These are phyloP conservation scores for Trichoderma lentiforme DNA, from an alignment of 2,329 filamentous ascomycete genomes.

Conservation along the genomic window DNA sequence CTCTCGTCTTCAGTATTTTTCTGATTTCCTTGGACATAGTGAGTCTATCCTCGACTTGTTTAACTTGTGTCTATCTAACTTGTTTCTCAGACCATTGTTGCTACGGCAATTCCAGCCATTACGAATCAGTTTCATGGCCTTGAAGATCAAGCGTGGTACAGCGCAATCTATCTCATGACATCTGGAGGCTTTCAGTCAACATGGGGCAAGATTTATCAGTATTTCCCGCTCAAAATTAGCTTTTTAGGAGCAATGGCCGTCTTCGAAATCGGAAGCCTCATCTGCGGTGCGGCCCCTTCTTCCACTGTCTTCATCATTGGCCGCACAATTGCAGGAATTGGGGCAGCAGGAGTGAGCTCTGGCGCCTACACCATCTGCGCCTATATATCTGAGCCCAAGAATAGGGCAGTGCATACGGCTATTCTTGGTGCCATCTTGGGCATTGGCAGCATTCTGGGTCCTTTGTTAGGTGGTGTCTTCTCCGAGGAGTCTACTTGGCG, in stretches of 20 bases:
- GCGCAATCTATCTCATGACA: constrained; percentile 45
- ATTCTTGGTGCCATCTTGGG: constrained; percentile 25
- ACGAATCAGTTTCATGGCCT: constrained; percentile 45
- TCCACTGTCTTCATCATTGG: constrained; percentile 43
- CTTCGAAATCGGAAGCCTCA: constrained; percentile 49
- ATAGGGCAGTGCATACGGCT: constrained; percentile 25
- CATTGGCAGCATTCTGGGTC: constrained; percentile 26
- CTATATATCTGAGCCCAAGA: constrained; percentile 29
- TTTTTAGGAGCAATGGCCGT: constrained; percentile 43
- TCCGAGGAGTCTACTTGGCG: constrained; percentile 28
- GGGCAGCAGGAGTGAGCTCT: constrained; percentile 42
- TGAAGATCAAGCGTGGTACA: constrained; percentile 52
- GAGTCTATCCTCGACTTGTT: background rate
- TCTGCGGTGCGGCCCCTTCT: constrained; percentile 39
- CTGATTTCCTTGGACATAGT: constrained; percentile 41
- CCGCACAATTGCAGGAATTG: constrained; percentile 43
- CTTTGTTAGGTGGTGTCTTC: constrained; percentile 28
- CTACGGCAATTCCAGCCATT: constrained; percentile 49
- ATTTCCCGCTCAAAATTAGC: constrained; percentile 44
- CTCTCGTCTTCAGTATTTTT: constrained; percentile 41
- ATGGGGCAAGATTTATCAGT: constrained; percentile 43
- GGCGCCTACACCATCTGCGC: constrained; percentile 45
- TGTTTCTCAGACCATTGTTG: constrained; percentile 43
- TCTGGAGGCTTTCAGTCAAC: constrained; percentile 37
- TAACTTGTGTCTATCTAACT: background rate